Base-by-base conservation (phyloP, 2,329 filamentous ascomycete genomes). In the Pestalotiopsis fici region DNA sequence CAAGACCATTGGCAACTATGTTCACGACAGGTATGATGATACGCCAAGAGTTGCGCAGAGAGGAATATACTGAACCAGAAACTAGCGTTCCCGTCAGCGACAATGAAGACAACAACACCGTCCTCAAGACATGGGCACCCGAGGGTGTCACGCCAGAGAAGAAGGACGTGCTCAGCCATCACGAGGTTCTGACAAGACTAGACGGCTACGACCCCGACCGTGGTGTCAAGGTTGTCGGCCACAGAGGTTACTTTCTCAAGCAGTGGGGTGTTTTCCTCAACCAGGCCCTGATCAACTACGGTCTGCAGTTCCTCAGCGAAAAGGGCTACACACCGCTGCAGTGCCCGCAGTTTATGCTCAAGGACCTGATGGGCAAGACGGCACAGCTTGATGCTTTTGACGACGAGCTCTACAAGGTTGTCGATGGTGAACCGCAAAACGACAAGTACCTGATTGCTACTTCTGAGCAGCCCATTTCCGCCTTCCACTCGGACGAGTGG, bases 351-450 rank as follows among this genome's bases (percentile, higher is more conserved):
- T 97, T 99, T 85, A 97, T 98, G 93, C 88, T 95, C 70, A 93
- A 93, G 80, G 93, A 97, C 63, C 91, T 94, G 79, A 99, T 99
- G 96, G 95, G 93, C 69, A 98, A 98, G 86, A 99, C 96, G 0
- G 96, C 96, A 2, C 96, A 99, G 82, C 89, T 99, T 28, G 94
- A 96, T 73, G 93, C 98, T 76, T 99, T 99, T 76, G 96, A 99
- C 77, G 96, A 98, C 79, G 95, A 98, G 81, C 85, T 99, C 64
- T 99, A 99, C 87, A 98, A 98, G 83, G 95, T 99, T 27, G 90
- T 95, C 72, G 92, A 92, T 78, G 93, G 93, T 68, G 94, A 97
- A 74, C 90, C 93, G 71, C 89, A 93, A 74, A 93, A 92, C 63
- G 96, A 98, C 83, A 98, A 98, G 83, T 91, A 91, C 73, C 81